Evolutionary conservation across 192 early-diverging fungal genomes (phyloP).

Genomic region (Backusella mclennaniae): DNA sequence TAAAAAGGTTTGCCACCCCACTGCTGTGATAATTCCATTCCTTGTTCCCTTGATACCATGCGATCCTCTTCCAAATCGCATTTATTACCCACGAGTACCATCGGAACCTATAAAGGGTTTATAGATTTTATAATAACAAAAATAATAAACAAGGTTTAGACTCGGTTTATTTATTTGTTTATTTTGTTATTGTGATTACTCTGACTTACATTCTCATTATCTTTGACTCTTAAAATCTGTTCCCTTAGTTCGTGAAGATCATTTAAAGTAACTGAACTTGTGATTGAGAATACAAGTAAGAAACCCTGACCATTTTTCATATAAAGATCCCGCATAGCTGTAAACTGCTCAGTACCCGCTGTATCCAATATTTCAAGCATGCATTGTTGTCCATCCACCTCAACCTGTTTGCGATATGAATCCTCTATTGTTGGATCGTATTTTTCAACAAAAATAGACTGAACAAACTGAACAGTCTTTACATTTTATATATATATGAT

Average conservation of each 20-base stretch:
- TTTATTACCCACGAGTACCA: slow-evolving; percentile 90
- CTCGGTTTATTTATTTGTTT: slow-evolving; percentile 8
- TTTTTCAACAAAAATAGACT: slow-evolving; percentile 87
- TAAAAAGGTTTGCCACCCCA: slow-evolving; percentile 71
- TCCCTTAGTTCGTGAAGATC: slow-evolving; percentile 73
- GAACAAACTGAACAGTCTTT: slow-evolving; percentile 87
- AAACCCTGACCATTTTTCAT: slow-evolving; percentile 93
- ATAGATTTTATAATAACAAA: slow-evolving; percentile 66
- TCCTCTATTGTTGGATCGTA: slow-evolving; percentile 97
- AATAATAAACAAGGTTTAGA: slow-evolving; percentile 1
- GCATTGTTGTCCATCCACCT: slow-evolving; percentile 78
- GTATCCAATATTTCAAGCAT: slow-evolving; percentile 91
- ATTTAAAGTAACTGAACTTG: slow-evolving; percentile 67
- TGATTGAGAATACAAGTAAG: slow-evolving; percentile 84
- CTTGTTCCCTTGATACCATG: slow-evolving; percentile 63
- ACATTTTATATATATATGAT: not conserved
- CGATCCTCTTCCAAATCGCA: slow-evolving; percentile 80
- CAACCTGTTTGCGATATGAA: slow-evolving; percentile 84
- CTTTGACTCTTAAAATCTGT: slow-evolving; percentile 82
- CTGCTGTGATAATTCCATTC: slow-evolving; percentile 56
- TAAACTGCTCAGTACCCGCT: slow-evolving; percentile 70
- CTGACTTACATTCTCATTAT: slow-evolving; percentile 56
- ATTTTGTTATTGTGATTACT: not conserved
- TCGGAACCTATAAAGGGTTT: slow-evolving; percentile 77
- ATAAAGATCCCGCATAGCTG: slow-evolving; percentile 82